Conservation (phyloP, 2,329 filamentous ascomycete species). For the Rutstroemia sp. region DNA sequence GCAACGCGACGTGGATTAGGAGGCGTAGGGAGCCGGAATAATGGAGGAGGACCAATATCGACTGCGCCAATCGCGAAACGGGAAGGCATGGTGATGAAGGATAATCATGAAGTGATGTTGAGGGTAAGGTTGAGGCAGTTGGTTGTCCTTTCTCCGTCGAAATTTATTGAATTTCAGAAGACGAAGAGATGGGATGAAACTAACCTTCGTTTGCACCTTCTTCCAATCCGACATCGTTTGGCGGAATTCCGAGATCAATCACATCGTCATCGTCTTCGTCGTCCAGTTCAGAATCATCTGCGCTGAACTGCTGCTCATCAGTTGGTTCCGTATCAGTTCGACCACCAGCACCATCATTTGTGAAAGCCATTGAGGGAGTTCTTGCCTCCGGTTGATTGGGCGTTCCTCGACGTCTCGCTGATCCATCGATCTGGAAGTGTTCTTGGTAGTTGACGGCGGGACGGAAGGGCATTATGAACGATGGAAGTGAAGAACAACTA, state of each 20-base stretch:
- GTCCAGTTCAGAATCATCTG: slow-evolving; percentile 2
- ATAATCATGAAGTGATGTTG: neutral
- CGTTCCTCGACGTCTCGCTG: neutral
- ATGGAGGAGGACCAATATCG: no score
- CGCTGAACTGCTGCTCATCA: neutral
- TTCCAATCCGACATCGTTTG: slow-evolving; percentile 8
- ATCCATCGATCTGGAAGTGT: slow-evolving; percentile 2
- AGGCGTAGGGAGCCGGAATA: no score
- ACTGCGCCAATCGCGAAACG: no score
- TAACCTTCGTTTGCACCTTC: slow-evolving; percentile 8
- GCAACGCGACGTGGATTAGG: no score
- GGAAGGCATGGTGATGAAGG: neutral
- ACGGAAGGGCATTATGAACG: neutral
- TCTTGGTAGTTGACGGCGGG: slow-evolving; percentile 4
- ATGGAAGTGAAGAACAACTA: neutral
- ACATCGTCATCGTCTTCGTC: slow-evolving; percentile 5
- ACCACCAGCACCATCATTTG: neutral
- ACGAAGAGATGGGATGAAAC: neutral
- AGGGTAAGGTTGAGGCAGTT: neutral
- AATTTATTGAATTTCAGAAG: neutral
- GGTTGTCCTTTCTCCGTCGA: neutral
- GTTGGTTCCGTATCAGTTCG: neutral
- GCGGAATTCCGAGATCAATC: slow-evolving; percentile 7
- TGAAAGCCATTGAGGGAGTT: neutral
- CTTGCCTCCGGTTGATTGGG: neutral